These are phyloP conservation scores for Gossypium arboreum DNA, from an alignment of 345 rosid species.

Conservation along the genomic window DNA sequence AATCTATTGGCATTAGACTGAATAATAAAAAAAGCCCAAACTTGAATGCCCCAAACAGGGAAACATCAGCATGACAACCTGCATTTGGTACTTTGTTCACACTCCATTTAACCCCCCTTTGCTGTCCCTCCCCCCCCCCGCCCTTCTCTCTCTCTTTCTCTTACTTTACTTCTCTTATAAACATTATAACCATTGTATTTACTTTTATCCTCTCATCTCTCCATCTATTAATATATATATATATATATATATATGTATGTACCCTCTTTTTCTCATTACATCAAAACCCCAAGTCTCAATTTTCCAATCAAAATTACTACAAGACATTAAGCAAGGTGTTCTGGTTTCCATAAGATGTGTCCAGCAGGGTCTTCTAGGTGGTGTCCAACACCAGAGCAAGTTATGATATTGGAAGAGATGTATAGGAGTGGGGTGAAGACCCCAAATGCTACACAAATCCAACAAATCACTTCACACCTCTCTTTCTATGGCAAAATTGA, in stretches of 20 bases:
- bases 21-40: constrained; percentile 15
- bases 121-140: constrained; percentile 15
- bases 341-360: constrained; percentile 34
- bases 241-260: background rate
- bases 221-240: background rate
- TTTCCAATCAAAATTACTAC: background rate
- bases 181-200: background rate
- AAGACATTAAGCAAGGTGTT: background rate
- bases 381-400: constrained; percentile 96
- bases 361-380: constrained; percentile 75
- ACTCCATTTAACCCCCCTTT: constrained; percentile 20
- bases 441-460: constrained; percentile 83
- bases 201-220: background rate
- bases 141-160: constrained; percentile 25
- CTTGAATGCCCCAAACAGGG: constrained; percentile 43
- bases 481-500: constrained; percentile 71
- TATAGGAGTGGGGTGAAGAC: constrained; percentile 75
- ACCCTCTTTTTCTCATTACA: background rate
- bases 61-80: constrained; percentile 48
- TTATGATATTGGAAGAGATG: constrained; percentile 88
- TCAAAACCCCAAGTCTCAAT: background rate
- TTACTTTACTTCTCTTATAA: background rate
- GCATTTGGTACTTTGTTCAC: constrained; percentile 16
- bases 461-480: constrained; percentile 76
- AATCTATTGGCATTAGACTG: too few relatives aligned